phyloP scores from a whole-genome alignment of 345 rosid species.

The Streptanthus diversifolius region DNA sequence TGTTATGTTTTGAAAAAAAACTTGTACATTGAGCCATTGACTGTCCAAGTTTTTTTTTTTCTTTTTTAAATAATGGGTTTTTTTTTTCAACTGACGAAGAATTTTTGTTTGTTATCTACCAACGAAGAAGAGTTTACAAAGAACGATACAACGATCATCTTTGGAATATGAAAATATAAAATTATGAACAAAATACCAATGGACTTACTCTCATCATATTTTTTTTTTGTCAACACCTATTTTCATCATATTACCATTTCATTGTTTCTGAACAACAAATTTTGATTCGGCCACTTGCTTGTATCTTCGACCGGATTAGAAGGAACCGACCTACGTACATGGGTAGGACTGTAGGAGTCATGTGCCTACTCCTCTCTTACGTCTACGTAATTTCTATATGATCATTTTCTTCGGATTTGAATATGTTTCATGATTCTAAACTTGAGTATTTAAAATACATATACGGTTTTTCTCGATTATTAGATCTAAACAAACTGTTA shows the following conservation, averaged over 20 bases:
- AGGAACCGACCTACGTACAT: not conserved
- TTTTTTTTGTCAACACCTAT: no score
- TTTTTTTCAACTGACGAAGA: no score
- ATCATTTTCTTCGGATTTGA: no score
- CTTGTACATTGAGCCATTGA: no score
- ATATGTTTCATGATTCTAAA: not conserved
- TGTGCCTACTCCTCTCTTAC: not conserved
- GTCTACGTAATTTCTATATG: not conserved
- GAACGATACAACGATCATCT: not conserved
- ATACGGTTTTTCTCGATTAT: no score
- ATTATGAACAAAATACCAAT: not conserved
- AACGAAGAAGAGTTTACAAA: not conserved
- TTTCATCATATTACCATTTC: not conserved
- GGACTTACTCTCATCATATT: not conserved
- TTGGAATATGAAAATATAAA: not conserved
- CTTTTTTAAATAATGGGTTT: no score
- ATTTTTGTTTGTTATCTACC: no score
- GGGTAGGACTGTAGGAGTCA: not conserved
- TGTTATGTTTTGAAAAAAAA: no score
- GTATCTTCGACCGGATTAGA: not conserved
- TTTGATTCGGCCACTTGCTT: not conserved
- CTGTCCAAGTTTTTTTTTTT: no score
- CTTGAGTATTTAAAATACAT: no score
- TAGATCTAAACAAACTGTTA: no score
- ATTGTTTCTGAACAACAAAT: not conserved